A percentile compares a stretch with the other conserved stretches of the same genome.
Conservation (phyloP, 2,329 filamentous ascomycete species). For the Ceratocystis variospora region DNA sequence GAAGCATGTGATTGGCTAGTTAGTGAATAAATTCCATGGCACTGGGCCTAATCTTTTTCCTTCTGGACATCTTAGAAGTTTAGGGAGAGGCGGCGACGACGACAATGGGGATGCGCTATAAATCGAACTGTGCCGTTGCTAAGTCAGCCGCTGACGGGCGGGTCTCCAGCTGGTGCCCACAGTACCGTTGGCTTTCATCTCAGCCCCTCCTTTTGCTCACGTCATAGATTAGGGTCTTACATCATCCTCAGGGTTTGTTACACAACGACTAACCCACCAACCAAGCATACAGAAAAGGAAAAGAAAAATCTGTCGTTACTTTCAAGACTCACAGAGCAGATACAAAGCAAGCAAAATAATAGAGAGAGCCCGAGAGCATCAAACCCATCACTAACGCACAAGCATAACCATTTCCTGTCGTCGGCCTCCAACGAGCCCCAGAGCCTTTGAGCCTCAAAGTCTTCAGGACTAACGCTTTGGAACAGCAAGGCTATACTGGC, state of each 20-base stretch:
- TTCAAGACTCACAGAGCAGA: background rate
- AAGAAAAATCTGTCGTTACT: background rate
- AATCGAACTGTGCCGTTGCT: background rate
- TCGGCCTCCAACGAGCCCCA: background rate
- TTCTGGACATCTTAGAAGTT: background rate
- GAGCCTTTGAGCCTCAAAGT: background rate
- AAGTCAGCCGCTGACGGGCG: background rate
- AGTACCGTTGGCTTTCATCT: background rate
- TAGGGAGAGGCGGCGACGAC: background rate
- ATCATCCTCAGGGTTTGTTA: background rate
- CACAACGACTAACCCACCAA: background rate
- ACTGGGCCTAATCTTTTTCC: background rate
- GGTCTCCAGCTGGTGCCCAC: background rate
- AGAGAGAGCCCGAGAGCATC: too few relatives aligned
- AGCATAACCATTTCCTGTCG: background rate
- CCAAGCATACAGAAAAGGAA: background rate
- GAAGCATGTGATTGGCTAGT: constrained; percentile 26
- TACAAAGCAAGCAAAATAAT: background rate
- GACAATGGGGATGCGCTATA: too few relatives aligned
- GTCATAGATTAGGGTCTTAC: background rate
- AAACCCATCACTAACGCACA: background rate
- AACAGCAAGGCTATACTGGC: background rate
- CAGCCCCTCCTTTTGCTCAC: background rate
- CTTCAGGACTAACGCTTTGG: background rate
- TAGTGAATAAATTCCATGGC: background rate